Evolutionary conservation across 768 basidiomycete species (phyloP).

Genomic region (Hydnomerulius pinastri): DNA sequence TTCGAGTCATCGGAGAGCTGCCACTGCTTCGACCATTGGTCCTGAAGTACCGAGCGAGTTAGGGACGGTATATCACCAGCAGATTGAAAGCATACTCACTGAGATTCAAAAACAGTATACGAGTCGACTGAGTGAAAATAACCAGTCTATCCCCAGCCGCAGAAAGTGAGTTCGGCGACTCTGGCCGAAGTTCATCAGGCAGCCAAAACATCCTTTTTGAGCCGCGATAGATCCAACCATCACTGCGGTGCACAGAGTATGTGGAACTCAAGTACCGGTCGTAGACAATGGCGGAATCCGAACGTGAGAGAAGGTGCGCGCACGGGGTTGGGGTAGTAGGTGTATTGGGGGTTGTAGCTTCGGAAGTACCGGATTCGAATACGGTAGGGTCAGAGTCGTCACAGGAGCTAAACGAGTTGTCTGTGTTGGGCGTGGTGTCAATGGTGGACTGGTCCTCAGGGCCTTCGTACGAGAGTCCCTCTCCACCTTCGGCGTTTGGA

Average conservation of each 20-base stretch:
- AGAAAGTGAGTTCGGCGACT: slow-evolving; percentile 1
- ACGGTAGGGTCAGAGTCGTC: not conserved
- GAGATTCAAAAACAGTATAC: slow-evolving; percentile 15
- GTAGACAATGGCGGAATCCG: slow-evolving; percentile 9
- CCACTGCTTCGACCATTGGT: too few relatives aligned
- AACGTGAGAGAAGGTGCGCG: slow-evolving; percentile 15
- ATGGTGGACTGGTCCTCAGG: too few relatives aligned
- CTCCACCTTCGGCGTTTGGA: slow-evolving; percentile 1
- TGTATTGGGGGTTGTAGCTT: not conserved
- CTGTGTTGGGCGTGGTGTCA: too few relatives aligned
- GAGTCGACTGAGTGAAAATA: slow-evolving; percentile 3
- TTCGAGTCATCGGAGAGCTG: too few relatives aligned
- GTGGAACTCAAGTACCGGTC: slow-evolving; percentile 16
- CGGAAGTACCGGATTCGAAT: not conserved
- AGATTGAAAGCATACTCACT: too few relatives aligned
- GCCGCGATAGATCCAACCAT: slow-evolving; percentile 18
- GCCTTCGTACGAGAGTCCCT: not conserved
- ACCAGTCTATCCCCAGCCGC: slow-evolving; percentile 13
- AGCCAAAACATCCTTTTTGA: slow-evolving; percentile 18
- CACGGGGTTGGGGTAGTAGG: not conserved
- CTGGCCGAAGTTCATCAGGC: slow-evolving; percentile 15
- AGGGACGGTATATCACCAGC: too few relatives aligned
- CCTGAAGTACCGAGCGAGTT: too few relatives aligned
- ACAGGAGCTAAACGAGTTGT: too few relatives aligned
- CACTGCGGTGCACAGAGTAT: slow-evolving; percentile 10